These are phyloP conservation scores for Apiotrichum mycotoxinovorans DNA, from an alignment of 1,284 basidiomycete species.

Conservation along the genomic window DNA sequence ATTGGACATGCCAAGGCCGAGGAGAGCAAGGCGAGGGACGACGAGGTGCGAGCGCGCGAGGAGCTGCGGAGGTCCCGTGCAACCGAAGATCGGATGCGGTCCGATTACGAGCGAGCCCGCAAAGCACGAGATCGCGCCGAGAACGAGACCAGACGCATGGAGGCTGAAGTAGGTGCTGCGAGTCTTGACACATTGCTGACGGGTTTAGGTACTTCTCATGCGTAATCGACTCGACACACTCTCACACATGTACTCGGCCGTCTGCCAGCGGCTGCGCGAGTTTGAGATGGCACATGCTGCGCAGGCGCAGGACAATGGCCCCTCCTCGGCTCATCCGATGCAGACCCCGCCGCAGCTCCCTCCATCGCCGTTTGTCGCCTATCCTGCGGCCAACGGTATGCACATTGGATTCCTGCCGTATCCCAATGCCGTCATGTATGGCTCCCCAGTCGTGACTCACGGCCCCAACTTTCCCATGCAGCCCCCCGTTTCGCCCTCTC, in stretches of 20 bases:
- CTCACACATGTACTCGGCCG: slow-evolving; percentile 19
- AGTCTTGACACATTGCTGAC: background rate
- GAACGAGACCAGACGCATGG: slow-evolving; percentile 28
- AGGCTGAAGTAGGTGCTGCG: slow-evolving; percentile 34
- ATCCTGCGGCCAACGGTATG: background rate
- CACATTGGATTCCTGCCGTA: slow-evolving; percentile 1
- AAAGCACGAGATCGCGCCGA: slow-evolving; percentile 25
- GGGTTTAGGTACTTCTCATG: slow-evolving; percentile 16
- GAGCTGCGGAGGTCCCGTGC: slow-evolving; percentile 26
- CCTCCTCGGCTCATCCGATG: background rate
- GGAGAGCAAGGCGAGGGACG: slow-evolving; percentile 40
- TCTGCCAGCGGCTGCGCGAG: slow-evolving; percentile 17
- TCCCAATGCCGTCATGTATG: background rate
- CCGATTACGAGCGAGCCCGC: slow-evolving; percentile 31
- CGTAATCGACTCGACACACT: slow-evolving; percentile 19
- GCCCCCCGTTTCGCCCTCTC: slow-evolving; percentile 1
- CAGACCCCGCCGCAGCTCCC: background rate
- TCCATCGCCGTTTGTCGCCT: slow-evolving; percentile 2
- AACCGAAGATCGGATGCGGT: slow-evolving; percentile 31
- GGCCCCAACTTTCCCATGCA: background rate
- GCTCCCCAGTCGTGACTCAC: background rate
- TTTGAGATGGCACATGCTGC: slow-evolving; percentile 3
- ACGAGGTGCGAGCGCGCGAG: slow-evolving; percentile 29
- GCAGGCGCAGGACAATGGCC: background rate
- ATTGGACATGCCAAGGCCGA: slow-evolving; percentile 42